Conservation (phyloP, 2,329 filamentous ascomycete species). For the Sarocladium kiliense region DNA sequence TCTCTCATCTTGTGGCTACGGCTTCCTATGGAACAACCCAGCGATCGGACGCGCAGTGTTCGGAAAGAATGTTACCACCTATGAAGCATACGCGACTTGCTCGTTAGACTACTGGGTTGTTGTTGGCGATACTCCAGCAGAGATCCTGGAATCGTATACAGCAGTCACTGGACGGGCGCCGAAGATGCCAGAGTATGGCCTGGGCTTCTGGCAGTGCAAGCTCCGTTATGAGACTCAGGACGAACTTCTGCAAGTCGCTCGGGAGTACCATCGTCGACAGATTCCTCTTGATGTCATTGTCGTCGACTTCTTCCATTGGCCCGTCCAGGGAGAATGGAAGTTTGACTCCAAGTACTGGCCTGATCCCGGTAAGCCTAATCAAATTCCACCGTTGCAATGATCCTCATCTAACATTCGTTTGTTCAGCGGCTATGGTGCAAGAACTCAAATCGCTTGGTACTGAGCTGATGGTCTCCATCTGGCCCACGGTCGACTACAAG, state of each 20-base stretch:
- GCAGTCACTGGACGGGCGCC: slow-evolving; percentile 53
- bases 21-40: slow-evolving; percentile 63
- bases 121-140: slow-evolving; percentile 46
- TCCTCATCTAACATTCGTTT: too few species aligned
- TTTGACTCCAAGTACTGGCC: slow-evolving; percentile 63
- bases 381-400: too few species aligned
- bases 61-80: slow-evolving; percentile 55
- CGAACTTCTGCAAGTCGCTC: slow-evolving; percentile 53
- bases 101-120: slow-evolving; percentile 61
- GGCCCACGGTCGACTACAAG: slow-evolving; percentile 58
- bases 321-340: slow-evolving; percentile 61
- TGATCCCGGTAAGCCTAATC: slow-evolving; percentile 39
- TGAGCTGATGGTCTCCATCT: slow-evolving; percentile 65
- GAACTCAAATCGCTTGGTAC: slow-evolving; percentile 54
- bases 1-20: slow-evolving; percentile 55
- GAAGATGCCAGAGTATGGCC: slow-evolving; percentile 64
- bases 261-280: slow-evolving; percentile 50
- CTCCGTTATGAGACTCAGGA: slow-evolving; percentile 62
- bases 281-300: slow-evolving; percentile 62
- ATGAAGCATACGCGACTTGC: slow-evolving; percentile 54
- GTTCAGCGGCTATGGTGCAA: slow-evolving; percentile 52
- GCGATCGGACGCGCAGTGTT: slow-evolving; percentile 55
- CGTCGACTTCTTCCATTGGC: slow-evolving; percentile 65
- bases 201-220: slow-evolving; percentile 67
- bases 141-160: slow-evolving; percentile 53